Base-by-base conservation (phyloP, 108 stramenopile species). In the Cylindrotheca fusiformis region DNA sequence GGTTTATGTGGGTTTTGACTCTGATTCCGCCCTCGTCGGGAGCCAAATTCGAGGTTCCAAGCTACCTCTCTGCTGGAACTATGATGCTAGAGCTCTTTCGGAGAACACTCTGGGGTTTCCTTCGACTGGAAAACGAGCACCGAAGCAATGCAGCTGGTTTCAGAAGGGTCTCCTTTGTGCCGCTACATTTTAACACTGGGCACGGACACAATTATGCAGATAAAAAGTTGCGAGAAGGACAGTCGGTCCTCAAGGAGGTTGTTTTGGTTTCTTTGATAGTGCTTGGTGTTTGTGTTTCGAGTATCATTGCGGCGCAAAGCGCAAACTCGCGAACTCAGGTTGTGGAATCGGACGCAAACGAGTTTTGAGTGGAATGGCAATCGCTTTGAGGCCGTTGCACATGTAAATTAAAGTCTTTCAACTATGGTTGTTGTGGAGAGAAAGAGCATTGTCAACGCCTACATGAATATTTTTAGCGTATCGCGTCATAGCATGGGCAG, bases 91-190 rank as follows among this genome's bases (percentile, higher is more conserved):
- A 96, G 58, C 66, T 96, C 19, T 77, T 88, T 33, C 83, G 96
- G 22, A 73, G 96, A 41, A 93, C 89, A 18, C 65, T 93, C 49
- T 96, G 96, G 96, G 89, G 92, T 26, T 90, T 95, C 68, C 86
- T 96, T 21, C 86, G 96, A 20, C 65, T 96, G 52, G 96, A 96
- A 66, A 87, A 95, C 60, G 94, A 95, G 49, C 90, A 91, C 51
- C 75, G 90, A 19, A 80, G 76, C 74, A 95, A 91, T 60, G 87
- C 88, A 21, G 67, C 66, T 30, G 87, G 85, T 18, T 95, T 72
- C 68, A 80, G 94, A 48, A 74, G 94, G 36, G 94, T 95, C 23
- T 74, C 75, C 54, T 87, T 95, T 56, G 94, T 95, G 4, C 94
- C 94, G 2, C 66, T 95, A 44, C 94, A 95, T 69, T 95, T 95